phyloP scores from a whole-genome alignment of 768 basidiomycete species.

The Russula vinacea region DNA sequence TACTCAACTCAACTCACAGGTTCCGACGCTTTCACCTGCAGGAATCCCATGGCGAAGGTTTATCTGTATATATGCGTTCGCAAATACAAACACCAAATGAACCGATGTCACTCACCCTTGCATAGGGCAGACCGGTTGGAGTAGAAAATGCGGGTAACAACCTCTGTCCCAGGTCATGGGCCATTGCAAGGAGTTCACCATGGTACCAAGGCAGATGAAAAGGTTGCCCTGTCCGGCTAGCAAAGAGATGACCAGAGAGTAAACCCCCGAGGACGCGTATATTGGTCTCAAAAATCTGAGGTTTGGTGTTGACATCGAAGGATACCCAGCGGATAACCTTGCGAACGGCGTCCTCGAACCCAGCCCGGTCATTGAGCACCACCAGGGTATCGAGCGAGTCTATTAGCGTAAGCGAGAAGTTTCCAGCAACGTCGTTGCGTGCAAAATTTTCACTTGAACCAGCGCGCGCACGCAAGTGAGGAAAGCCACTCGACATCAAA shows the following conservation, averaged over 20 bases:
- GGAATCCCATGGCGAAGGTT: conserved; percentile 79
- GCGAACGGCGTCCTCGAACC: conserved; percentile 82
- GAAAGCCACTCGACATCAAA: not conserved
- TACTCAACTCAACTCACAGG: conserved; percentile 55
- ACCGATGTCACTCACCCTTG: conserved; percentile 54
- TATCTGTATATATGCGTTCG: conserved; percentile 46
- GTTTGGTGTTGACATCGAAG: conserved; percentile 91
- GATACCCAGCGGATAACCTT: conserved; percentile 79
- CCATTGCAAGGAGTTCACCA: conserved; percentile 74
- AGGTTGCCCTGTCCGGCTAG: conserved; percentile 59
- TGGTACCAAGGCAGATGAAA: conserved; percentile 84
- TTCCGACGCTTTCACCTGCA: conserved; percentile 74
- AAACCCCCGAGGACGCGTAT: conserved; percentile 92
- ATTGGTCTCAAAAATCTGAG: conserved; percentile 98
- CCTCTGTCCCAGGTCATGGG: conserved; percentile 81
- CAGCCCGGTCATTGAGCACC: conserved; percentile 73
- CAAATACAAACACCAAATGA: conserved; percentile 14
- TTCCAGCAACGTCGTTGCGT: conserved; percentile 90
- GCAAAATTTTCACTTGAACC: conserved; percentile 63
- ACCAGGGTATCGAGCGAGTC: conserved; percentile 86
- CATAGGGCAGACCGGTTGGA: conserved; percentile 87
- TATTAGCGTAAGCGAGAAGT: conserved; percentile 81
- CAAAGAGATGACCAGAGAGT: conserved; percentile 79
- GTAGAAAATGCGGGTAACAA: conserved; percentile 90
- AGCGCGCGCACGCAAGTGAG: conserved; percentile 32